Evolutionary conservation across 2,329 filamentous ascomycete genomes (phyloP).

Genomic region (Dissoconium aciculare): DNA sequence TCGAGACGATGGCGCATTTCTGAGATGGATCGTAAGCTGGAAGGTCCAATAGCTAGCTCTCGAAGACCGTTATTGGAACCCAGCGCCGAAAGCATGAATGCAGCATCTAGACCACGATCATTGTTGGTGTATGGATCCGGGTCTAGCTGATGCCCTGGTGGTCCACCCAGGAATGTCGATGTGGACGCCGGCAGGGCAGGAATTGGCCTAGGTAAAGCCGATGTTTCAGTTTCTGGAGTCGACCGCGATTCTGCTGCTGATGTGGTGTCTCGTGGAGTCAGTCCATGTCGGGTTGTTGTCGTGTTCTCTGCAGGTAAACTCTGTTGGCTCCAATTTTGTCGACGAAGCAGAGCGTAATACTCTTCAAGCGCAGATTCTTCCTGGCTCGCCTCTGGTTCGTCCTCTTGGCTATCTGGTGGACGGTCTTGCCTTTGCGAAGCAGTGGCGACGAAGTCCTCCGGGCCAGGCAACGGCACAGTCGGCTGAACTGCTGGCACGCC

Average conservation of each 20-base stretch:
- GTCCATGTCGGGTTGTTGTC: no score
- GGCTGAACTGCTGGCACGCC: constrained; percentile 15
- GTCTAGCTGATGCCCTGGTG: constrained; percentile 10
- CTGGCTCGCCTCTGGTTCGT: background rate
- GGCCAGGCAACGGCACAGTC: constrained; percentile 1
- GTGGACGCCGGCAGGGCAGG: background rate
- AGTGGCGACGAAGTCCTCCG: background rate
- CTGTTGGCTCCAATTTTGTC: constrained; percentile 15
- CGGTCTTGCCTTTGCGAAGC: background rate
- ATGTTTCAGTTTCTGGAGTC: background rate
- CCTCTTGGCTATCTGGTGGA: background rate
- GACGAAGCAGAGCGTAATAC: constrained; percentile 18
- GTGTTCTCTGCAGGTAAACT: no score
- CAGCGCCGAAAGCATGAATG: constrained; percentile 9
- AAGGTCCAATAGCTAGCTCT: background rate
- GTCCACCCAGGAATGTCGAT: constrained; percentile 4
- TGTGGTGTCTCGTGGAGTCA: background rate
- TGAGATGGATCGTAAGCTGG: background rate
- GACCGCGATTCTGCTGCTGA: background rate
- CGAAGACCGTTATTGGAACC: constrained; percentile 4
- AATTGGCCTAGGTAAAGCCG: background rate
- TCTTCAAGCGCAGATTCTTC: constrained; percentile 15
- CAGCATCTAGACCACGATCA: constrained; percentile 11
- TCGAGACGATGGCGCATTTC: constrained; percentile 1
- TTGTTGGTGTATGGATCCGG: constrained; percentile 9